These are phyloP conservation scores for Cinnamomum chago DNA, from an alignment of 164 flowering plant species.

Conservation along the genomic window DNA sequence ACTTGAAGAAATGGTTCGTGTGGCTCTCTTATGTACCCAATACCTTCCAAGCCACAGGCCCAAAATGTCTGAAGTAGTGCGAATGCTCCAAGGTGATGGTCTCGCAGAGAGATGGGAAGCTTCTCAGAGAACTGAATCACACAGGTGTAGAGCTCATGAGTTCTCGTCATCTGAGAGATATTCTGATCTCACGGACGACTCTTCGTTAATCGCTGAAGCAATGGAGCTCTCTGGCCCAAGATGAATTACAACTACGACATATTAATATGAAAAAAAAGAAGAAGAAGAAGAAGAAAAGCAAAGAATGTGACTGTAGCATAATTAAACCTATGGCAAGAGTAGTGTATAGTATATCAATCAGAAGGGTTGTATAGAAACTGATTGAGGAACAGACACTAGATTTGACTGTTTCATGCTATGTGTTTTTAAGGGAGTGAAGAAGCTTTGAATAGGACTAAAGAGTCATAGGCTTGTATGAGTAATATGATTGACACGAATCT, in stretches of 20 bases:
- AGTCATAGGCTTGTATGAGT: no score
- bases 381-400: no score
- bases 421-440: no score
- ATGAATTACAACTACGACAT: constrained; percentile 20
- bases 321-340: no score
- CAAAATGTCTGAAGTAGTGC: constrained; percentile 73
- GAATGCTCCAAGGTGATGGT: constrained; percentile 83
- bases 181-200: constrained; percentile 74
- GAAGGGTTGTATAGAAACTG: no score
- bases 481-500: no score
- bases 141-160: constrained; percentile 42
- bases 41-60: constrained; percentile 68
- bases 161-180: constrained; percentile 64
- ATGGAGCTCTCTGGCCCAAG: constrained; percentile 83
- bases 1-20: constrained; percentile 77
- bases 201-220: constrained; percentile 66
- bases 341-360: no score
- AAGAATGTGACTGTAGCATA: no score
- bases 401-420: no score
- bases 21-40: constrained; percentile 66
- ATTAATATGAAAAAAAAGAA: no score
- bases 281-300: no score
- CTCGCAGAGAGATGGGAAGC: constrained; percentile 80
- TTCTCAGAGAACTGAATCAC: constrained; percentile 48
- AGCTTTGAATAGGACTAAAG: no score